Conservation (phyloP, 805 yeast species). For the Debaryomyces maramus region DNA sequence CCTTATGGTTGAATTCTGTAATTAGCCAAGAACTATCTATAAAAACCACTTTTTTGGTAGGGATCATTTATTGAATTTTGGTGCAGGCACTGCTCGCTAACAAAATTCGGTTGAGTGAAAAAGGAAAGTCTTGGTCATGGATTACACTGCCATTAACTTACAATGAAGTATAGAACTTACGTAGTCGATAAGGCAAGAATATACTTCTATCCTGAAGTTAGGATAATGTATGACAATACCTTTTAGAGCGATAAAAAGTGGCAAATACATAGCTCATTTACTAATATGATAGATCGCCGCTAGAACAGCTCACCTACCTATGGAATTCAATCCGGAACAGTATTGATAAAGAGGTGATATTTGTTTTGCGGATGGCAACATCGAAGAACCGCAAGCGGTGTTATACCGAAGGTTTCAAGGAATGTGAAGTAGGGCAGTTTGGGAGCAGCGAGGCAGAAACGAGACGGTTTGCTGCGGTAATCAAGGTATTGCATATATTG, state of each 20-base stretch:
- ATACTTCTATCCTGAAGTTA: constrained; percentile 2
- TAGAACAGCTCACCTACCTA: constrained; percentile 5
- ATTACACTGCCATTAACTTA: neutral
- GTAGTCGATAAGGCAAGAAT: neutral
- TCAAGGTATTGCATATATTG: constrained; percentile 7
- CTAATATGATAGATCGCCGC: constrained; percentile 5
- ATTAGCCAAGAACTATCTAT: neutral
- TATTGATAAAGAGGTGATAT: constrained; percentile 5
- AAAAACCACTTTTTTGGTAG: neutral
- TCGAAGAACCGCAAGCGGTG: neutral
- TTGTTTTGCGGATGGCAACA: constrained; percentile 6
- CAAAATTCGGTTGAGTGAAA: neutral
- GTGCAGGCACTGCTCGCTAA: neutral
- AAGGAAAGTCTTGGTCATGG: neutral
- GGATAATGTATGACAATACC: neutral
- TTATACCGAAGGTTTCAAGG: neutral
- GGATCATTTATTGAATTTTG: constrained; percentile 2
- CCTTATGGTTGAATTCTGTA: neutral
- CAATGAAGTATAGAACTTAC: neutral
- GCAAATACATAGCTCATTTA: neutral
- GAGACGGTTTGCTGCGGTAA: constrained; percentile 8
- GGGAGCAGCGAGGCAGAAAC: constrained; percentile 6
- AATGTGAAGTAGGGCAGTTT: constrained; percentile 5
- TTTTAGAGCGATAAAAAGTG: neutral
- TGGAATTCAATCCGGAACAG: constrained; percentile 6